Evolutionary conservation across 805 yeast species (phyloP), one percentile per base, ranked within the genome.

Genomic region (Ogataea paraovalis): DNA sequence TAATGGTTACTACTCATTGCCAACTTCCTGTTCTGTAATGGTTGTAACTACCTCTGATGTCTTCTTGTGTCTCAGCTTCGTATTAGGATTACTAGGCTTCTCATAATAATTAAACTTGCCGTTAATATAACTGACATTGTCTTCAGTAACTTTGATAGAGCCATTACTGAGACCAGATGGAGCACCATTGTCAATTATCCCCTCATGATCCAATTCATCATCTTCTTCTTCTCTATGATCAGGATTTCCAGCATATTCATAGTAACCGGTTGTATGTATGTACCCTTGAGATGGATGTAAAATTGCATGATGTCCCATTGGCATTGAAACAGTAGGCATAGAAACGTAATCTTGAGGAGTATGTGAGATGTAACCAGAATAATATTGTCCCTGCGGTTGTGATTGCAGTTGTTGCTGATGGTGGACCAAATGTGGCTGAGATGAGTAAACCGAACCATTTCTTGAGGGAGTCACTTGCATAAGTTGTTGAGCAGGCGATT

Each of bases 81-180:
- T 25, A 36, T 13, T 14, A 27, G 27, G 27, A 28, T 16, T 6
- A 28, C 5, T 12, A 28, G 27, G 16, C 10, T 21, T 39, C 19
- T 34, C 48, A 32, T 47, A 46, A 34, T 44, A 46, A 21, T 49
- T 46, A 3, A 42, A 47, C 34, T 42, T 43, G 3, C 44, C 51
- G 27, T 44, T 51, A 19, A 43, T 34, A 30, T 43, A 46, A 25
- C 48, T 48, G 12, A 43, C 45, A 33, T 46, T 46, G 19, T 4
- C 39, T 7, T 49, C 45, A 23, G 41, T 45, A 27, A 46, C 49
- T 30, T 30, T 30, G 16, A 30, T 14, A 3, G 23, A 16, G 13
- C 25, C 19, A 9, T 37, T 41, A 30, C 14, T 23, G 10, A 30
- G 30, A 34, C 20, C 27, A 13, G 21, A 16, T n/a, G 4, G 19